Base-by-base conservation (phyloP, 768 basidiomycete species). In the Phaeolepiota aurea region DNA sequence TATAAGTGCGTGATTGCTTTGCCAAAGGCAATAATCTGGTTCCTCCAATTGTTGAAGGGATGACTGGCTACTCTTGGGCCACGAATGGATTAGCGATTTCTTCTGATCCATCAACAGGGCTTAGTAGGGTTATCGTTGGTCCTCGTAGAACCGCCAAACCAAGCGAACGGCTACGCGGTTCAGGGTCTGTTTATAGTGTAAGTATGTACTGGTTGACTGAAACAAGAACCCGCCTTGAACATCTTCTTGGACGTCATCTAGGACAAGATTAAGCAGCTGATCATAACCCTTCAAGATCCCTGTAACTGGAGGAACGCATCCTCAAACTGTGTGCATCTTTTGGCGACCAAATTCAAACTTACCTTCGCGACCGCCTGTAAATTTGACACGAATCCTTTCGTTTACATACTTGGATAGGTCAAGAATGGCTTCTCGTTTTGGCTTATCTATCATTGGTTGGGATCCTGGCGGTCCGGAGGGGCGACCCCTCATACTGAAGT, bases 341-440 rank as follows among this genome's bases (percentile, higher is more conserved):
- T 15, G 19, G 21, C 22, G 12, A 38, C 19, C 16, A n/a, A 25
- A 9, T 38, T n/a, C 15, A 23, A 22, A 40, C 41, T 28, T 45
- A 88, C 93, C 92, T 76, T 99, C 92, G 30, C 96, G 69, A 28
- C 94, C 94, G 32, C 96, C 96, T n/a, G 90, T 90, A 56, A 99
- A 98, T 63, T 96, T 97, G 54, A 98, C 92, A 42, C 90, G 68
- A 56, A 99, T 88, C 46, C 79, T 76, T 61, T 92, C 82, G 60
- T 94, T 87, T 39, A 86, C 85, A 53, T 96, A 98, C 61, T 94
- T 93, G 37, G 87, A 79, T 21, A 98, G 79, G 60, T 97, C 92
- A 21, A 98, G 78, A 61, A 98, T 97, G 20, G 90, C 88, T 61
- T 98, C 94, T 32, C 88, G 77, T 59, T 86, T 87, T 32, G 87